Evolutionary conservation across 148 eudicot genomes (phyloP).

Genomic region (Amaranthus cruentus): DNA sequence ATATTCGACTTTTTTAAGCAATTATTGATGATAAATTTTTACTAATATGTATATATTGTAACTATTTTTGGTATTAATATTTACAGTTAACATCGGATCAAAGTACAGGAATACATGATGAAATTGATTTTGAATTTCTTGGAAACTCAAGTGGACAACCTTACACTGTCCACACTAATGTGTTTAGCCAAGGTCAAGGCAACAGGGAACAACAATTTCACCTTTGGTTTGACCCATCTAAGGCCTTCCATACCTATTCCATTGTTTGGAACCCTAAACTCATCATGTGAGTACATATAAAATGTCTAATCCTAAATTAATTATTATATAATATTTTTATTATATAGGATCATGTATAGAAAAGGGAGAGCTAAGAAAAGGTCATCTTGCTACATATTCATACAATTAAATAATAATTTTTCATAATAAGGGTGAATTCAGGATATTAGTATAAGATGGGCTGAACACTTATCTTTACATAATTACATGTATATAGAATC

Average conservation of each 20-base stretch:
- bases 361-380: not conserved
- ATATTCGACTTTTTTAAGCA: not conserved
- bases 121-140: conserved; percentile 47
- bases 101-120: conserved; percentile 33
- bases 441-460: no score
- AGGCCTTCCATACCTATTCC: conserved; percentile 42
- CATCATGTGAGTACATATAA: conserved; percentile 30
- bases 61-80: not conserved
- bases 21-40: not conserved
- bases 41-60: no score
- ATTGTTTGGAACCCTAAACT: conserved; percentile 35
- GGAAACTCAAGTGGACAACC: conserved; percentile 49
- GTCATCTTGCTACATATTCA: not conserved
- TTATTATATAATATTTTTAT: not conserved
- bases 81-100: conserved; percentile 40
- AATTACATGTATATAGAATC: no score
- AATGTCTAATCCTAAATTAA: not conserved
- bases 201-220: conserved; percentile 46
- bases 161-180: conserved; percentile 46
- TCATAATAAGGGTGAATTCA: not conserved
- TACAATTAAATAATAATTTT: not conserved
- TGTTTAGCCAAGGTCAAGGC: conserved; percentile 49
- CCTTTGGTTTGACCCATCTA: conserved; percentile 51
- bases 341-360: not conserved
- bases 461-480: no score